Evolutionary conservation across 176 grass and related monocot species (phyloP).

Genomic region (Eleusine indica): DNA sequence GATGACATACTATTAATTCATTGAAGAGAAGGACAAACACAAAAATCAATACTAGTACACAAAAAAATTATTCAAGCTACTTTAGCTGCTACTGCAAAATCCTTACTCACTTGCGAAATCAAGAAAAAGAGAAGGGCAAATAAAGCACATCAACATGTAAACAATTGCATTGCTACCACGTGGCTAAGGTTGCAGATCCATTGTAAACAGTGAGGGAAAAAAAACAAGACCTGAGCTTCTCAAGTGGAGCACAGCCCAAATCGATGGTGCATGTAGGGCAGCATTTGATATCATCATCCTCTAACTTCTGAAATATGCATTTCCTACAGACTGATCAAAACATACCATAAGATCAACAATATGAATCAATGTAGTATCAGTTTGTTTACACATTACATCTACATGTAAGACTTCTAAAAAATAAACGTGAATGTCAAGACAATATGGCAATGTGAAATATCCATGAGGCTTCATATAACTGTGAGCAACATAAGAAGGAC

Average conservation of each 20-base stretch:
- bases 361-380: too few species aligned
- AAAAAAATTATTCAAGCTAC: not conserved
- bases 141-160: not conserved
- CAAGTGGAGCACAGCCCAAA: slow-evolving; percentile 40
- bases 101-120: not conserved
- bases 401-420: not conserved
- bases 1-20: not conserved
- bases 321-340: slow-evolving; percentile 45
- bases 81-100: not conserved
- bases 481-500: too few species aligned
- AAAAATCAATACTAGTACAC: not conserved
- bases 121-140: not conserved
- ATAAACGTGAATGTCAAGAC: not conserved
- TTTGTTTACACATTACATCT: slow-evolving; percentile 1
- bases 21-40: not conserved
- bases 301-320: slow-evolving; percentile 49
- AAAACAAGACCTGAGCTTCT: slow-evolving; percentile 54
- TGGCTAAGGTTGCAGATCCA: not conserved
- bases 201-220: not conserved
- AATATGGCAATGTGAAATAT: not conserved
- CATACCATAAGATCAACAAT: not conserved
- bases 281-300: slow-evolving; percentile 39
- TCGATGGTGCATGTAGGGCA: slow-evolving; percentile 50
- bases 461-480: too few species aligned
- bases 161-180: not conserved